Evolutionary conservation across 2,329 filamentous ascomycete genomes (phyloP), one percentile per base, ranked within the genome.

Genomic region (Ophiostoma piceae): DNA sequence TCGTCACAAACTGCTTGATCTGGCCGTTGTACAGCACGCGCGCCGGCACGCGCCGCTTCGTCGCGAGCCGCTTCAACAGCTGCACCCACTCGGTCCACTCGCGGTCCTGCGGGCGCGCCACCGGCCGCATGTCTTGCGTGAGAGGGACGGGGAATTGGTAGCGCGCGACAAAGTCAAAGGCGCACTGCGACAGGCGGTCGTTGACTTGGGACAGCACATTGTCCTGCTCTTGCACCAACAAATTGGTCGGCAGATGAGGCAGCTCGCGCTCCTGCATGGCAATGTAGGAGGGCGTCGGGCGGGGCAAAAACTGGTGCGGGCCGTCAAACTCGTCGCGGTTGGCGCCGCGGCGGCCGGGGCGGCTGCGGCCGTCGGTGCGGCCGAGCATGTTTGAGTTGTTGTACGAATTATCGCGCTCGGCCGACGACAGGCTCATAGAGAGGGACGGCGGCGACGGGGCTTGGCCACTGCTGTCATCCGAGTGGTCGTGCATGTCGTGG

Each of bases 41-140:
- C 66, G 92, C 91, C 6, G 92, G 92, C 74, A 96, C 94, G 72
- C 92, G 88, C 74, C 92, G 86, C 81, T 94, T 95, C 43, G 92
- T 96, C 41, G 92, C 92, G 71, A 96, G 85, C 67, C 92, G 86
- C 80, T 95, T 95, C 74, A 96, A 83, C 71, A 96, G 85, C 78
- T 94, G 92, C 70, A 94, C 92, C 92, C 92, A 96, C 80, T 96
- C 92, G 65, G 91, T 94, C 92, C 92, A 96, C 79, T 95, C 92
- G 72, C 91, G 85, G 79, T 94, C 91, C 76, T 89, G 88, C 41
- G 91, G 88, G 65, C 88, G 82, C 77, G 90, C 88, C 68, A 94
- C 84, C 1, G 90, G 89, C 74, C 91, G 86, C 86, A 93, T 93
- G 78, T 94, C 91, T 78, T 90, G 87, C 70, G 92, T 91, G 75